phyloP scores from a whole-genome alignment of 768 basidiomycete genomes.

The Collybia mongolica region DNA sequence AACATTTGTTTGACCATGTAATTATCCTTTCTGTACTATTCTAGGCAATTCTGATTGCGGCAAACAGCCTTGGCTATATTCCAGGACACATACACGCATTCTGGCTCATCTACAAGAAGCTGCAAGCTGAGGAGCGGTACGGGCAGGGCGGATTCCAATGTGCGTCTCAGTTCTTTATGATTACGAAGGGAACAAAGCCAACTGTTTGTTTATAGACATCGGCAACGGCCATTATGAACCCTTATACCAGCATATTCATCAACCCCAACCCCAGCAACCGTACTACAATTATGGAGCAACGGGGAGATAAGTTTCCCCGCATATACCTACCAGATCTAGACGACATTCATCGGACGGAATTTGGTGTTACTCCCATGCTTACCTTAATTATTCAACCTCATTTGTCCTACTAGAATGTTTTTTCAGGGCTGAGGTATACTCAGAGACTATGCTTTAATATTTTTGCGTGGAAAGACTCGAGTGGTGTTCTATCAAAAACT shows the following conservation, averaged over 20 bases:
- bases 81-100: constrained; percentile 79
- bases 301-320: constrained; percentile 15
- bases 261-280: constrained; percentile 26
- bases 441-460: too few relatives aligned
- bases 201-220: constrained; percentile 25
- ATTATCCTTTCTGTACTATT: background rate
- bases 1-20: constrained; percentile 80
- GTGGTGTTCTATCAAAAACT: too few relatives aligned
- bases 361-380: too few relatives aligned
- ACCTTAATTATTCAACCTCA: too few relatives aligned
- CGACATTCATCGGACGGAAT: too few relatives aligned
- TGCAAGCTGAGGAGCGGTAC: constrained; percentile 82
- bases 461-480: too few relatives aligned
- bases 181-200: background rate
- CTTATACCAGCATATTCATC: constrained; percentile 25
- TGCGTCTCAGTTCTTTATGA: constrained; percentile 35
- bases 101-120: constrained; percentile 90
- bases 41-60: too few relatives aligned
- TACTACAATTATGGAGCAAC: constrained; percentile 40
- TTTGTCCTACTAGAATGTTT: too few relatives aligned
- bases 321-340: too few relatives aligned
- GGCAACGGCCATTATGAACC: constrained; percentile 44
- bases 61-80: constrained; percentile 67
- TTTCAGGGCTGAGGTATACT: too few relatives aligned
- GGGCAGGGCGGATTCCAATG: constrained; percentile 76